Conservation (phyloP, 306 rosid species). For the Inga laurina region DNA sequence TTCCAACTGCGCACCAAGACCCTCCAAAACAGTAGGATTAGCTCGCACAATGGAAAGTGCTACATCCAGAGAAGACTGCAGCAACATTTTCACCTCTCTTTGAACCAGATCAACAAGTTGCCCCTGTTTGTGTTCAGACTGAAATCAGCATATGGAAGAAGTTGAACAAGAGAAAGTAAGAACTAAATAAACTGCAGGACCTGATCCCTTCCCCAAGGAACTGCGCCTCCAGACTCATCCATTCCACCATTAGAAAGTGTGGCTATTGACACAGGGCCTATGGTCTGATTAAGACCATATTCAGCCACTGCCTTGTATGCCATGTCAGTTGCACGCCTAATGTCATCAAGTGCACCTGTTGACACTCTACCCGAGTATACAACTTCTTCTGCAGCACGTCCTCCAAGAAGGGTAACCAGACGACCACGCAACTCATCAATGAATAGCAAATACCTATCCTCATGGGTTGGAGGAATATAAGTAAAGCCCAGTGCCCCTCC, state of each 20-base stretch:
- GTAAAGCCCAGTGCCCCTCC: slow-evolving; percentile 99
- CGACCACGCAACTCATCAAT: slow-evolving; percentile 97
- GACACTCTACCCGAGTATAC: slow-evolving; percentile 94
- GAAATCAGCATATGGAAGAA: slow-evolving; percentile 42
- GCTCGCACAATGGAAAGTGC: slow-evolving; percentile 88
- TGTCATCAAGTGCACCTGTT: slow-evolving; percentile 98
- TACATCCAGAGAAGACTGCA: slow-evolving; percentile 84
- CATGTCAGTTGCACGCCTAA: slow-evolving; percentile 94
- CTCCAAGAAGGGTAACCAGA: slow-evolving; percentile 93
- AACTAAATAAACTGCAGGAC: slow-evolving; percentile 44
- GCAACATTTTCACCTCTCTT: slow-evolving; percentile 80
- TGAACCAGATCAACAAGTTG: slow-evolving; percentile 94
- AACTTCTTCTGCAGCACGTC: slow-evolving; percentile 99
- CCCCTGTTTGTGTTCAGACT: slow-evolving; percentile 62
- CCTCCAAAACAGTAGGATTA: slow-evolving; percentile 88
- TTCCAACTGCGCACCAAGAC: slow-evolving; percentile 92
- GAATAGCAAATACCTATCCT: slow-evolving; percentile 96
- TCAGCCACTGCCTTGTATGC: slow-evolving; percentile 99
- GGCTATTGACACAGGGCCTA: slow-evolving; percentile 90
- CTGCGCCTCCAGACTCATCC: slow-evolving; percentile 81
- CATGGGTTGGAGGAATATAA: slow-evolving; percentile 85
- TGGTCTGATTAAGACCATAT: slow-evolving; percentile 87
- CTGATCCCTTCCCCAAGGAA: slow-evolving; percentile 96
- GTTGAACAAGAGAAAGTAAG: slow-evolving; percentile 15
- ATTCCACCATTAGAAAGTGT: slow-evolving; percentile 87